phyloP scores from a whole-genome alignment of 2,329 filamentous ascomycete species.

The Penicillium sp. region DNA sequence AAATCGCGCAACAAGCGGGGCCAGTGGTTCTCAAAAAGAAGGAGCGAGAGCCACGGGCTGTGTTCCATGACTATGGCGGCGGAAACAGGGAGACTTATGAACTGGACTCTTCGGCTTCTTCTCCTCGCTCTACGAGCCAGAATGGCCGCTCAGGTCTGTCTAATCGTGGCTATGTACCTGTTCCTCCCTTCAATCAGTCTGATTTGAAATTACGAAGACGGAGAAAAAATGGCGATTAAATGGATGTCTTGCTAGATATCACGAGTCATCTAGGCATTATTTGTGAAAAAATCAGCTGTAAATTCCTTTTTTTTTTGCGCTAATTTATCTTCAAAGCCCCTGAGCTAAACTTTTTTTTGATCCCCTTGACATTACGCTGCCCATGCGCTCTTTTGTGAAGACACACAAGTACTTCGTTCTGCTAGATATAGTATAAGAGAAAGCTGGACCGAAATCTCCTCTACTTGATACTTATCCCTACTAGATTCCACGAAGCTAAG shows the following conservation, averaged over 20 bases:
- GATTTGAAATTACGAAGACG: conserved; percentile 8
- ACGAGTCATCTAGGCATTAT: not conserved
- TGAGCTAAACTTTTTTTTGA: too few species aligned
- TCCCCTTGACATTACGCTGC: too few species aligned
- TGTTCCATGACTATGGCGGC: conserved; percentile 9
- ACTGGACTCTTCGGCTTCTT: not conserved
- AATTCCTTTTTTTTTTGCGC: not conserved
- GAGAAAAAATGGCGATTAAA: not conserved
- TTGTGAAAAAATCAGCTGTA: not conserved
- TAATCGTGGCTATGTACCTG: conserved; percentile 3
- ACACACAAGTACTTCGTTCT: too few species aligned
- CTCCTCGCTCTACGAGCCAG: not conserved
- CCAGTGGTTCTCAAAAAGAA: conserved; percentile 2
- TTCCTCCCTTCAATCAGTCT: conserved; percentile 9
- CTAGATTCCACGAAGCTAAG: too few species aligned
- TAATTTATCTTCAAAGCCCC: too few species aligned
- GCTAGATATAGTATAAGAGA: too few species aligned
- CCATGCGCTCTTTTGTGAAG: too few species aligned
- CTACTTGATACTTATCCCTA: too few species aligned
- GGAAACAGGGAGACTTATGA: conserved; percentile 9
- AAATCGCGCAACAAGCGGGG: not conserved
- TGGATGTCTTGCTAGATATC: not conserved
- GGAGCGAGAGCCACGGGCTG: conserved; percentile 1
- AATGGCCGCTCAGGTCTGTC: not conserved
- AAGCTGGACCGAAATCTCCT: too few species aligned